These are phyloP conservation scores for Rasamsonia emersonii DNA, from an alignment of 2,329 filamentous ascomycete species.

Conservation along the genomic window DNA sequence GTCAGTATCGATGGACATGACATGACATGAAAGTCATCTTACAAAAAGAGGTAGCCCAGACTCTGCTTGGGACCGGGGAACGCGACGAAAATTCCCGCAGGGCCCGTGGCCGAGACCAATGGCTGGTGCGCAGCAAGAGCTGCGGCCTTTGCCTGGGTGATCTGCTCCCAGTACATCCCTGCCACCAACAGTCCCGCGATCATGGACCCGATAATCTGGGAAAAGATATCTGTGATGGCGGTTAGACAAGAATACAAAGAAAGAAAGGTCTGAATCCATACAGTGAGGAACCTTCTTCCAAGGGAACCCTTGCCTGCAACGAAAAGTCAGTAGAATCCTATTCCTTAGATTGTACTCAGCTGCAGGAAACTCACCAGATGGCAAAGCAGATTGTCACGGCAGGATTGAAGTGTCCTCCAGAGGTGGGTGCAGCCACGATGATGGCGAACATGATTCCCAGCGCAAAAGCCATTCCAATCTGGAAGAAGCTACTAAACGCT, in stretches of 20 bases:
- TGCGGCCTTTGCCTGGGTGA: slow-evolving; percentile 33
- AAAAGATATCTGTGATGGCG: slow-evolving; percentile 39
- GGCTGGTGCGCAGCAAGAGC: slow-evolving; percentile 29
- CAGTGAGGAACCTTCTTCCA: slow-evolving; percentile 40
- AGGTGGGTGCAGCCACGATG: slow-evolving; percentile 46
- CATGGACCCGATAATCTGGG: slow-evolving; percentile 50
- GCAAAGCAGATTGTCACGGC: slow-evolving; percentile 40
- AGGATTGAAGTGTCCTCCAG: slow-evolving; percentile 50
- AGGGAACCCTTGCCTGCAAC: slow-evolving; percentile 51
- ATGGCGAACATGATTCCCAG: slow-evolving; percentile 53
- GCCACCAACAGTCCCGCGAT: slow-evolving; percentile 47
- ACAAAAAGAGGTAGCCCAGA: slow-evolving; percentile 48
- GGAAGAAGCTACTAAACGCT: slow-evolving; percentile 45
- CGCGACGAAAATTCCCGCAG: slow-evolving; percentile 48
- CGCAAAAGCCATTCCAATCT: slow-evolving; percentile 49
- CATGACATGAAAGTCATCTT: slow-evolving; percentile 1
- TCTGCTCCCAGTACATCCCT: slow-evolving; percentile 48
- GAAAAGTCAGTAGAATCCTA: neutral
- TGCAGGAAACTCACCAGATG: slow-evolving; percentile 16
- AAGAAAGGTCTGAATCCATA: slow-evolving; percentile 2
- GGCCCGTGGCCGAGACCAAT: slow-evolving; percentile 39
- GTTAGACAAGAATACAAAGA: neutral
- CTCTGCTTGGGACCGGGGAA: slow-evolving; percentile 46
- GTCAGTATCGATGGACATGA: neutral
- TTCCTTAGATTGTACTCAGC: slow-evolving; percentile 9